Base-by-base conservation (phyloP, 108 stramenopile species). In the Nannochloropsis gaditana region DNA sequence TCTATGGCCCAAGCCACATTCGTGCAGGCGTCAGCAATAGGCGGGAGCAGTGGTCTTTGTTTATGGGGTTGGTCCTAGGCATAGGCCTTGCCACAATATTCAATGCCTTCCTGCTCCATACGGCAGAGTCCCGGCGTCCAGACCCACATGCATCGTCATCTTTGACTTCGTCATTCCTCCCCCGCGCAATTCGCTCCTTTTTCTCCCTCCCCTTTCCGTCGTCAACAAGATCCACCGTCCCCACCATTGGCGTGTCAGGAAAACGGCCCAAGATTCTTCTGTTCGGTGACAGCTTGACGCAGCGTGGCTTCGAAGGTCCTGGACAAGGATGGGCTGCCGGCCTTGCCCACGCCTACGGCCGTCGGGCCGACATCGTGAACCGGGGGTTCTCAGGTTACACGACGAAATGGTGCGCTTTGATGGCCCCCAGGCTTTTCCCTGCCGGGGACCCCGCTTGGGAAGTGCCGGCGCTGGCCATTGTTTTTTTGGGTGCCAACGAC, bases 241-340 rank as follows among this genome's bases (percentile, higher is more conserved):
- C 59, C 59, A 73, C 59, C 31, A 31, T 1, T 0, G 31, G 31
- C 31, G 31, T 31, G 31, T 31, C 31, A n/a, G 59, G 59, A n/a
- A 73, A 73, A n/a, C 59, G 59, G 59, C 59, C 59, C 59, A 73
- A 73, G 59, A 15, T 73, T n/a, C 59, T 73, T n/a, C 59, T 73
- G 15, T 73, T 73, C n/a, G 59, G 59, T 15, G 59, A 73, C 59
- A 73, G 59, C 59, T 73, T 73, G n/a, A 73, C 59, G 19, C 59
- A 73, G 8, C 59, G 59, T 73, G 59, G 59, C 59, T 73, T 73
- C 59, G 59, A 73, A n/a, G 59, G 59, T 73, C 59, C 59, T 73
- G 59, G 59, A 6, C 59, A 73, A 73, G 59, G 59, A 2, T 73
- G 59, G 59, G 59, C 59, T 2, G 59, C 59, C 8, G 59, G 59